Percentiles rank a stretch among this genome's conserved stretches.
Evolutionary conservation across 2,329 filamentous ascomycete species (phyloP).

Genomic region (Pleochaeta shiraiana): DNA sequence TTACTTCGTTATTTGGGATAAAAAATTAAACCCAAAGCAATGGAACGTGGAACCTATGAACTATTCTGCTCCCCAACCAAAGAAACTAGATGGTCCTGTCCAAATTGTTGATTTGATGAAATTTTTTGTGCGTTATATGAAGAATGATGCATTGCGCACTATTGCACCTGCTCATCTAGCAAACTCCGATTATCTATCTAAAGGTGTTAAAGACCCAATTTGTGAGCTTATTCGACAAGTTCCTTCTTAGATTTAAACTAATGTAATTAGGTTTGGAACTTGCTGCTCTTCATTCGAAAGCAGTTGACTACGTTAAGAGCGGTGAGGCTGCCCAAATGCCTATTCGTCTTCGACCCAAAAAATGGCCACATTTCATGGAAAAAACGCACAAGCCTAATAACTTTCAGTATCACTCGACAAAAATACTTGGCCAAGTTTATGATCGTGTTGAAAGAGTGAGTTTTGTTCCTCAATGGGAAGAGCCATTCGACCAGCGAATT

Average conservation of each 20-base stretch:
- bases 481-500: constrained; percentile 56
- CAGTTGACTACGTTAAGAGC: constrained; percentile 89
- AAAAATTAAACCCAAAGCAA: constrained; percentile 40
- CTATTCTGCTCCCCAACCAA: constrained; percentile 37
- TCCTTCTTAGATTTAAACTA: constrained; percentile 6
- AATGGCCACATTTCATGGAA: constrained; percentile 80
- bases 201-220: constrained; percentile 41
- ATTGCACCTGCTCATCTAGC: constrained; percentile 74
- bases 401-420: constrained; percentile 40
- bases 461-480: constrained; percentile 51
- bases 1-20: constrained; percentile 86
- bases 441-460: constrained; percentile 45
- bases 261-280: constrained; percentile 34
- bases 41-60: constrained; percentile 65
- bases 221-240: constrained; percentile 29
- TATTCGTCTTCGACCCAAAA: constrained; percentile 32
- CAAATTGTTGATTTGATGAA: constrained; percentile 49
- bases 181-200: constrained; percentile 38
- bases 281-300: constrained; percentile 65
- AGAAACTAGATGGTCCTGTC: constrained; percentile 37
- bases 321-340: constrained; percentile 52
- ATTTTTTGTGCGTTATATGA: constrained; percentile 88
- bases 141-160: constrained; percentile 57
- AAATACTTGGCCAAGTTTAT: constrained; percentile 62
- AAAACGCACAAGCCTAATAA: constrained; percentile 28